Evolutionary conservation across 495 filamentous ascomycete species (phyloP).

Genomic region (Aspergillus ostianus): DNA sequence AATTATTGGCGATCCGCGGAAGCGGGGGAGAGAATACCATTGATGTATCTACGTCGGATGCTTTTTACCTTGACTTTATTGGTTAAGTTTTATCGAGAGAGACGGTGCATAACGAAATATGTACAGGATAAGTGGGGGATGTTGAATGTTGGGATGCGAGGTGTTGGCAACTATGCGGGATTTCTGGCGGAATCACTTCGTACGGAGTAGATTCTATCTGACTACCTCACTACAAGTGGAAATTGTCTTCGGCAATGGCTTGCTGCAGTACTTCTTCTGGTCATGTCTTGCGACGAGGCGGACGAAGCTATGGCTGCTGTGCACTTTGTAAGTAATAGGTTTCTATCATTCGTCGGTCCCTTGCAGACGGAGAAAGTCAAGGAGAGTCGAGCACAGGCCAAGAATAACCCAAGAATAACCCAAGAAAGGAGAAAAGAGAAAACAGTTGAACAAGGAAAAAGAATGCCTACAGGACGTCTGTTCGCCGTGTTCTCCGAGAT

Average conservation of each 20-base stretch:
- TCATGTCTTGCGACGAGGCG: neutral
- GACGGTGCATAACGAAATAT: neutral
- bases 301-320: too few relatives aligned
- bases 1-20: conserved; percentile 43
- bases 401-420: too few relatives aligned
- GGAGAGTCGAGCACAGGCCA: too few relatives aligned
- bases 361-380: too few relatives aligned
- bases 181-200: neutral
- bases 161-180: neutral
- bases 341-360: too few relatives aligned
- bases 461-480: too few relatives aligned
- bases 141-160: neutral
- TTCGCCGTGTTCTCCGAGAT: too few relatives aligned
- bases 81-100: neutral
- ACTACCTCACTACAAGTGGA: neutral
- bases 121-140: neutral
- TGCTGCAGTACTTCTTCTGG: neutral
- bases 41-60: conserved; percentile 13
- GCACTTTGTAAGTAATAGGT: too few relatives aligned
- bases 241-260: too few relatives aligned
- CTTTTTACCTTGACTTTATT: neutral
- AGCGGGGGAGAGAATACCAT: conserved; percentile 43
- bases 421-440: too few relatives aligned
- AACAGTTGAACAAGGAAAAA: too few relatives aligned
- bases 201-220: neutral